Conservation (phyloP, 768 basidiomycete genomes). For the Pholiota conissans region DNA sequence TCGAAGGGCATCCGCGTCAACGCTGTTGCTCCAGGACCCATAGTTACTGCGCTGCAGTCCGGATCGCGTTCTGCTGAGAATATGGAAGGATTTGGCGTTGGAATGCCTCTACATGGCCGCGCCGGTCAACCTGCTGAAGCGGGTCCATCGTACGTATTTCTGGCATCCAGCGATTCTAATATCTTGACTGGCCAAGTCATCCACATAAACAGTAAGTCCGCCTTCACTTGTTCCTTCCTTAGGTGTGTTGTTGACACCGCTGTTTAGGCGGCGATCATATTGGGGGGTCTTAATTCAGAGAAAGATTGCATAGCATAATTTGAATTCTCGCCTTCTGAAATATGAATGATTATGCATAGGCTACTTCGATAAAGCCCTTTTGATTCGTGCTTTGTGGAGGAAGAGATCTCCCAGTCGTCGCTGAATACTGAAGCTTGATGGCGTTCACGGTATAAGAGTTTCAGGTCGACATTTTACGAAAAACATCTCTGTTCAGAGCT, state of each 20-base stretch:
- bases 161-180: slow-evolving; percentile 44
- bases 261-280: neutral
- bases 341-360: no score
- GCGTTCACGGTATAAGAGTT: no score
- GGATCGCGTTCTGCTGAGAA: slow-evolving; percentile 51
- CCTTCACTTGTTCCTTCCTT: neutral
- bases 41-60: slow-evolving; percentile 60
- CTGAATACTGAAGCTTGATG: no score
- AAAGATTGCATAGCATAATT: no score
- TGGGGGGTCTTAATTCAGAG: neutral
- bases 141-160: slow-evolving; percentile 53
- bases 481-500: no score
- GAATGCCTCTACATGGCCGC: slow-evolving; percentile 47
- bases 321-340: no score
- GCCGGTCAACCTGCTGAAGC: slow-evolving; percentile 54
- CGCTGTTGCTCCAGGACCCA: slow-evolving; percentile 52
- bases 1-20: slow-evolving; percentile 61
- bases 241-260: neutral
- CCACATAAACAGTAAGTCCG: slow-evolving; percentile 33
- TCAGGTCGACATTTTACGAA: no score
- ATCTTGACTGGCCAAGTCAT: slow-evolving; percentile 38
- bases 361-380: no score
- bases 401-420: no score
- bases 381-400: no score
- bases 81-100: slow-evolving; percentile 55